Base-by-base conservation (phyloP, 164 flowering plant genomes). In the Kalanchoe fedtschenkoi region DNA sequence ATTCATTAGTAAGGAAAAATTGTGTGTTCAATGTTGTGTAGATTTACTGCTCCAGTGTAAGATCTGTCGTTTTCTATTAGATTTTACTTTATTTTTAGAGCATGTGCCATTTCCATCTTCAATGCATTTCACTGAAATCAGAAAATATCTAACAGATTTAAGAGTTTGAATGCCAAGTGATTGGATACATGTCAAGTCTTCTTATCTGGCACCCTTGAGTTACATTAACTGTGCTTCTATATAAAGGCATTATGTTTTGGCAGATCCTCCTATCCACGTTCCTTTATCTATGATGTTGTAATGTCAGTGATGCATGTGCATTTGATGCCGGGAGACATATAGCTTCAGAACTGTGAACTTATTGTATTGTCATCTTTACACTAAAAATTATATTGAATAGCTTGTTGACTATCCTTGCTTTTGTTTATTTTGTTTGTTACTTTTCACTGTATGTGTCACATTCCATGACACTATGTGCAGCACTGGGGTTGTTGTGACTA, bases 401-500 rank as follows among this genome's bases (percentile, higher is more conserved):
- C 11, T 4, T 11, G 26, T 51, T 51, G 6, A 15, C 16, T 6
- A 24, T 26, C 22, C 38, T 24, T 37, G 33, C 33, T 24, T n/a
- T 33, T 14, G 11, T 6, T 58, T n/a, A 28, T 9, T 10, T 32
- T 34, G 34, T 37, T 22, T n/a, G 13, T 29, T 24, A 3, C 58
- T 46, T 9, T 63, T 6, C 26, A 19, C 43, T 63, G 14, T 17
- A 24, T 42, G 30, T 37, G 29, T 38, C 14, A 5, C 29, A 19
- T 59, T 22, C 13, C 21, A 21, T 32, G 62, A 33, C 15, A n/a
- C 21, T 29, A 58, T 60, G 4, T 44, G 35, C 60, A 68, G 78
- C 46, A 69, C 63, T 57, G 64, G 67, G 29, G 54, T 56, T 58
- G 42, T 30, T 29, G 33, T 13, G 21, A 58, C 34, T 69, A 69